Evolutionary conservation across 345 rosid genomes (phyloP).

Genomic region (Gossypium anomalum): DNA sequence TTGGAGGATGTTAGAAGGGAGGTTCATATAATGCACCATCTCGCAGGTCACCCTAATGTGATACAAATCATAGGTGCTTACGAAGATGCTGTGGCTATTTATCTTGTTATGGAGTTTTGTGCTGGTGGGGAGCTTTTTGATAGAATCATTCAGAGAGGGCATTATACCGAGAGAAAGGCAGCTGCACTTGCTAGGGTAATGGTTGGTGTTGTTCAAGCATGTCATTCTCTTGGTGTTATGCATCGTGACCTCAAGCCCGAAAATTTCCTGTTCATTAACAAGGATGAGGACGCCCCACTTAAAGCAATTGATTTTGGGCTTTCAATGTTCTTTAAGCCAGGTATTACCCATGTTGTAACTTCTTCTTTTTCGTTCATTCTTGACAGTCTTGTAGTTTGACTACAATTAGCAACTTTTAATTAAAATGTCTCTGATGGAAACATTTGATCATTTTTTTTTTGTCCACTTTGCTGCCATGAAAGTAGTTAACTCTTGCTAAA

Average conservation of each 20-base stretch:
- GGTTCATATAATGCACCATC: conserved; percentile 94
- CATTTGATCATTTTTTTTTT: not conserved
- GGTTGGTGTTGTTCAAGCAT: conserved; percentile 81
- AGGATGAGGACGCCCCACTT: conserved; percentile 68
- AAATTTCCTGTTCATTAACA: conserved; percentile 71
- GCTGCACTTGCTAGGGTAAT: conserved; percentile 79
- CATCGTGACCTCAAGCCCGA: conserved; percentile 97
- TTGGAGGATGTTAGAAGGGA: conserved; percentile 94
- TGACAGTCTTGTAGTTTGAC: not conserved
- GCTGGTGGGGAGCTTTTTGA: conserved; percentile 95
- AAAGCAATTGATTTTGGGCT: conserved; percentile 94
- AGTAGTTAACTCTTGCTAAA: not conserved
- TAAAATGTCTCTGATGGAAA: not conserved
- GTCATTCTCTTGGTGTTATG: conserved; percentile 96
- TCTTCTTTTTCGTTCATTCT: not conserved
- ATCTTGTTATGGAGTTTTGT: conserved; percentile 89
- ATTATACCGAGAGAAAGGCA: conserved; percentile 77
- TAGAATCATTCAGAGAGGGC: conserved; percentile 86
- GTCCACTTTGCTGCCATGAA: not conserved
- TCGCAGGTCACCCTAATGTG: conserved; percentile 87
- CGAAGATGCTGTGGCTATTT: conserved; percentile 88
- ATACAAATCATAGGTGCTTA: conserved; percentile 75
- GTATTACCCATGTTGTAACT: conserved; percentile 26
- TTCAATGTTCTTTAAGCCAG: conserved; percentile 89
- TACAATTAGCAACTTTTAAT: not conserved